These are phyloP conservation scores for Pseudevernia furfuracea DNA, from an alignment of 495 filamentous ascomycete species.

Conservation along the genomic window DNA sequence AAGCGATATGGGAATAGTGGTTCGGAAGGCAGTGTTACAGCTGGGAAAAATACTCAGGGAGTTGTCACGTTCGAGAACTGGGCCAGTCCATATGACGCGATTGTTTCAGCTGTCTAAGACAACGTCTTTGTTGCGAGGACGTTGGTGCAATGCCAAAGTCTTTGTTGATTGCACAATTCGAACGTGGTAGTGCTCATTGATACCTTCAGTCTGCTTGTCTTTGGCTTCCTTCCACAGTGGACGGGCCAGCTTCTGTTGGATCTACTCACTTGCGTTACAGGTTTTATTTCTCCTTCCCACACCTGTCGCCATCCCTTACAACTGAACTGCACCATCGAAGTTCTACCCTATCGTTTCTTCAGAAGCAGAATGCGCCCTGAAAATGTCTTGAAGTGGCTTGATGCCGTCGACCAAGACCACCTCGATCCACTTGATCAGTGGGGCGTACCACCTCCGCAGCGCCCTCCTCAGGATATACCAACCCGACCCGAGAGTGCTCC, in stretches of 20 bases:
- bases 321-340: neutral
- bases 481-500: neutral
- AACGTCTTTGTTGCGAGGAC: neutral
- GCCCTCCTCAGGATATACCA: neutral
- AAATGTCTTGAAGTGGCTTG: neutral
- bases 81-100: neutral
- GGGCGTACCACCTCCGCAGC: neutral
- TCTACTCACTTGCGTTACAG: neutral
- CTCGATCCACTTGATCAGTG: neutral
- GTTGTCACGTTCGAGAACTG: neutral
- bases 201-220: neutral
- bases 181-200: neutral
- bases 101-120: neutral
- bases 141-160: neutral
- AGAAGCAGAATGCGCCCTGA: neutral
- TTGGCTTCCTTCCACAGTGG: neutral
- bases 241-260: neutral
- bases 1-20: neutral
- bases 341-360: neutral
- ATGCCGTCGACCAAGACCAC: neutral
- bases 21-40: neutral
- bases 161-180: neutral
- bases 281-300: neutral
- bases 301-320: neutral
- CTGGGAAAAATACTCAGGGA: neutral